Percentiles rank a stretch among this genome's conserved stretches.
Evolutionary conservation across 768 basidiomycete species (phyloP).

Genomic region (Piloderma croceum): DNA sequence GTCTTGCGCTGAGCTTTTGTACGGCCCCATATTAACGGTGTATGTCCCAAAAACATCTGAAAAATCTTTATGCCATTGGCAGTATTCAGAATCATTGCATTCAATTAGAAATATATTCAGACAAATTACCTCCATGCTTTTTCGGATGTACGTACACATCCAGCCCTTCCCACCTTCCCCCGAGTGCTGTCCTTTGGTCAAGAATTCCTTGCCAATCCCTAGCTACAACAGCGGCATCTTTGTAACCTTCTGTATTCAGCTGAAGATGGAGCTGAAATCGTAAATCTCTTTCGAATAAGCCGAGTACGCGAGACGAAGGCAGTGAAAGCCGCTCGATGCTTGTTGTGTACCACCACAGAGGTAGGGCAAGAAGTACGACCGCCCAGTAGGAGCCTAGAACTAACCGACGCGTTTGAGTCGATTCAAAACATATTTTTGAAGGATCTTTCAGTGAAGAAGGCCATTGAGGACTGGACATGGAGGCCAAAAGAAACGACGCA

Average conservation of each 20-base stretch:
- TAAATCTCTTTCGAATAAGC: conserved; percentile 42
- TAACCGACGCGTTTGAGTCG: conserved; percentile 41
- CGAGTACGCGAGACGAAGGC: conserved; percentile 54
- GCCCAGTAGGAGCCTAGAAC: conserved; percentile 77
- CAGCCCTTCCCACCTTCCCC: conserved; percentile 37
- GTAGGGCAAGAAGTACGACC: conserved; percentile 69
- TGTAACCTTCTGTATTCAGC: conserved; percentile 8
- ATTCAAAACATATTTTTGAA: conserved; percentile 47
- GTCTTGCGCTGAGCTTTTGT: conserved; percentile 16
- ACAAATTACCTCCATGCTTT: conserved; percentile 30
- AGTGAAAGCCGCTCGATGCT: conserved; percentile 80
- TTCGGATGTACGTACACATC: conserved; percentile 28
- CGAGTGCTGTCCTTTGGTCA: background rate
- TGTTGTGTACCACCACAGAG: conserved; percentile 92
- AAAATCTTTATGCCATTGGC: too few relatives aligned
- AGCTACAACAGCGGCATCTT: conserved; percentile 12
- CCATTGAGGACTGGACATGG: too few relatives aligned
- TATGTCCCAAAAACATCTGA: conserved; percentile 15
- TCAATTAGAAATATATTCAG: too few relatives aligned
- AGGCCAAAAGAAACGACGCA: too few relatives aligned
- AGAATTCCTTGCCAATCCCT: conserved; percentile 19
- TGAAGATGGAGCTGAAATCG: conserved; percentile 18
- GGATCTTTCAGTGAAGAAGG: too few relatives aligned
- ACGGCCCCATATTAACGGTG: conserved; percentile 15
- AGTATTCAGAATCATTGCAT: too few relatives aligned